Percentiles rank a stretch among this genome's conserved stretches.
Conservation (phyloP, 139 green algal species). For the Chlorella sorokiniana region DNA sequence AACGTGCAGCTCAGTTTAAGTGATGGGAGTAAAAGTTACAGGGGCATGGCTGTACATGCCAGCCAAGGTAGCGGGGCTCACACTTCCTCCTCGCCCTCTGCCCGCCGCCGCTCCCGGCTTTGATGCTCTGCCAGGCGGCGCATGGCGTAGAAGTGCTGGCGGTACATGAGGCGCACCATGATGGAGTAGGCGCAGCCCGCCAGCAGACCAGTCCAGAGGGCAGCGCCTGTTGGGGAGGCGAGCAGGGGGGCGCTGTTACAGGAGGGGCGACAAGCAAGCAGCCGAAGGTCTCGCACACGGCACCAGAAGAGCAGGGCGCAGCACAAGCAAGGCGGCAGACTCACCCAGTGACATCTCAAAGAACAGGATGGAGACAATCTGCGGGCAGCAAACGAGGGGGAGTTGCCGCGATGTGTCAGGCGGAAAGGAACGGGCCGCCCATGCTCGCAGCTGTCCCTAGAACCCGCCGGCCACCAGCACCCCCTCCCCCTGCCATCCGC, state of each 20-base stretch:
- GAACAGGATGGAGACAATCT: constrained; percentile 62
- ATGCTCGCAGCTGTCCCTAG: background rate
- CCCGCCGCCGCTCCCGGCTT: constrained; percentile 24
- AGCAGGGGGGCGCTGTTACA: too few species aligned
- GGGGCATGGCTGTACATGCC: too few species aligned
- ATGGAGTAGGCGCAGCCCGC: constrained; percentile 59
- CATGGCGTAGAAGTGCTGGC: constrained; percentile 50
- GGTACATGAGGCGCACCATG: constrained; percentile 64
- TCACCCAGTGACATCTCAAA: constrained; percentile 51
- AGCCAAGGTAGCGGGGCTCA: too few species aligned
- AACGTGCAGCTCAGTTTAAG: too few species aligned
- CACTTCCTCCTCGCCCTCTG: constrained; percentile 3
- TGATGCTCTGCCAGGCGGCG: constrained; percentile 35
- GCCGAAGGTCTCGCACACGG: too few species aligned
- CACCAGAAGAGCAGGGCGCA: too few species aligned
- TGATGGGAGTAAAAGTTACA: too few species aligned
- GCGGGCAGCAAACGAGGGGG: background rate
- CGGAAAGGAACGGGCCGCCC: background rate
- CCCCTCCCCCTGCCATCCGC: background rate
- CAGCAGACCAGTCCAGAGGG: constrained; percentile 66
- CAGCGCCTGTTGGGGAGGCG: too few species aligned
- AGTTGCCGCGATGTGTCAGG: background rate
- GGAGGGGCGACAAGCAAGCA: too few species aligned
- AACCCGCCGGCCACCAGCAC: background rate
- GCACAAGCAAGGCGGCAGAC: too few species aligned